Base-by-base conservation (phyloP, 768 basidiomycete species). In the Tricholoma sp. region DNA sequence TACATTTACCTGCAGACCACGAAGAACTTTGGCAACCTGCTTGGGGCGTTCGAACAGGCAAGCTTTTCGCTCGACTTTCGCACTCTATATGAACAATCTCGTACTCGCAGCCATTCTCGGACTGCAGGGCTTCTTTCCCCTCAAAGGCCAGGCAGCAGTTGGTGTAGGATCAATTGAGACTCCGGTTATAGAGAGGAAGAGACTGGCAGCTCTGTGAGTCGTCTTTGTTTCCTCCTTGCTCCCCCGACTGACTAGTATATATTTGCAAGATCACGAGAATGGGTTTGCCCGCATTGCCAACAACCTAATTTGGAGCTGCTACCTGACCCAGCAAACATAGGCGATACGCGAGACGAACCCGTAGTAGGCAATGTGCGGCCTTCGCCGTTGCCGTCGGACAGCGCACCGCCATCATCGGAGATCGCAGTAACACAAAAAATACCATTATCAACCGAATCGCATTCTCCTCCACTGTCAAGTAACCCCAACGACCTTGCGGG, bases 1-100 rank as follows among this genome's bases (percentile, higher is more conserved):
- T n/a, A 39, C 50, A 8, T 29, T n/a, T 42, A 11, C 28, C 18
- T 57, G 41, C 63, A 92, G 89, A 96, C 76, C 94, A 98, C 62
- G 92, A 94, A 71, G 96, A 98, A 63, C 78, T 91, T 32, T 98
- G 96, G 96, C 94, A 98, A 70, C 96, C 96, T 36, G 93, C 94
- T 24, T 98, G 96, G 96, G 96, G 96, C 54, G 91, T 98, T 17
- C 83, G 96, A 59, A 98, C 95, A 55, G 94, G 90, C 89, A 57
- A 59, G 79, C 49, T 24, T 1, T n/a, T 65, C 45, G 50, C 39
- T 11, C 20, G 50, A 28, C 3, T 48, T 49, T 5, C 42, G 11
- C 20, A 18, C 2, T 15, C 56, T 55, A 8, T 29, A 44, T 33
- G 31, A 62, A 28, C 49, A 53, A 53, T 50, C 53, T 17, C 47